Evolutionary conservation across 2,329 filamentous ascomycete species (phyloP).

Genomic region (Fragosphaeria purpurea): DNA sequence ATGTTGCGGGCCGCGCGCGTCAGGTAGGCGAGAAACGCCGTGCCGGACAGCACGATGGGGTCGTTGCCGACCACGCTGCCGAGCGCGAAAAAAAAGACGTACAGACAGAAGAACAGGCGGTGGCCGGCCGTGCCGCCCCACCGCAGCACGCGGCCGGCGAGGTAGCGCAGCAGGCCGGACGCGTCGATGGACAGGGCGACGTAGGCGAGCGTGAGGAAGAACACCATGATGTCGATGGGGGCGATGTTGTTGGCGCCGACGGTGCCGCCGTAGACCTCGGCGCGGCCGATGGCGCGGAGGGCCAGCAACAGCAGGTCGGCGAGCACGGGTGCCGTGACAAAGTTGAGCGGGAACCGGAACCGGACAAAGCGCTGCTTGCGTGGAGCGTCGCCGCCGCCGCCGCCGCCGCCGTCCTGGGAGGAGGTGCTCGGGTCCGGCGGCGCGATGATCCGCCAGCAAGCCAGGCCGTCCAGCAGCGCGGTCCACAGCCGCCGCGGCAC

Average conservation of each 20-base stretch:
- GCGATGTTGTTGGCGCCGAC: slow-evolving; percentile 55
- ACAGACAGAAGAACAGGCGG: slow-evolving; percentile 61
- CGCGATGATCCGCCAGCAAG: slow-evolving; percentile 40
- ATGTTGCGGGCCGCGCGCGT: slow-evolving; percentile 67
- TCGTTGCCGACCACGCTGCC: slow-evolving; percentile 65
- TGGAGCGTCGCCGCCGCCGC: too few relatives aligned
- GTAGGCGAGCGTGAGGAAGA: slow-evolving; percentile 65
- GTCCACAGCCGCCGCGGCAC: slow-evolving; percentile 43
- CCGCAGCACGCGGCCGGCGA: slow-evolving; percentile 61
- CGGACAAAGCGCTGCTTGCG: slow-evolving; percentile 25
- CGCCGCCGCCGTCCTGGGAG: slow-evolving; percentile 17
- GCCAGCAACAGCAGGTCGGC: slow-evolving; percentile 63
- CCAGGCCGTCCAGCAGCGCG: slow-evolving; percentile 32
- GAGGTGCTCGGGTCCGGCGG: slow-evolving; percentile 19
- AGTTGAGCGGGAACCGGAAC: slow-evolving; percentile 55
- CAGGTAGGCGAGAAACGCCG: slow-evolving; percentile 68
- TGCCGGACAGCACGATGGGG: slow-evolving; percentile 64
- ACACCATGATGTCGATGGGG: slow-evolving; percentile 64
- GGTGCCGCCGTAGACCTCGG: slow-evolving; percentile 60
- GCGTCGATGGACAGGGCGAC: slow-evolving; percentile 71
- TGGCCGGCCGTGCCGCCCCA: slow-evolving; percentile 59
- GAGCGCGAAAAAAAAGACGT: slow-evolving; percentile 59
- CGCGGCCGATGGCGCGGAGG: slow-evolving; percentile 54
- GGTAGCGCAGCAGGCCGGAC: slow-evolving; percentile 59
- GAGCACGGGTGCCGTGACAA: slow-evolving; percentile 60